phyloP scores from a whole-genome alignment of 768 basidiomycete genomes.

The Russula sp. region DNA sequence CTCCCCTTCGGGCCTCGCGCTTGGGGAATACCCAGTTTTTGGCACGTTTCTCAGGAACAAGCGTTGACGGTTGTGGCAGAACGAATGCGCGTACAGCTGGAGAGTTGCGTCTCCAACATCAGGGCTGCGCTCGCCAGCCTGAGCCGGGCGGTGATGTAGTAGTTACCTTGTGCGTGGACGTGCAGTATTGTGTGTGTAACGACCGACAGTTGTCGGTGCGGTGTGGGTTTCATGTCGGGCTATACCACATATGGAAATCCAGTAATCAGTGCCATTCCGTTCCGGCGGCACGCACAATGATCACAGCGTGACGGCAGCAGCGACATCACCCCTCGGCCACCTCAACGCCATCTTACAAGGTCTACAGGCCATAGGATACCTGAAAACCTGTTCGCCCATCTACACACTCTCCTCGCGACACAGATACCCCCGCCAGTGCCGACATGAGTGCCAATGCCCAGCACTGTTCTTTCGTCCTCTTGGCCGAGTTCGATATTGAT shows the following conservation, averaged over 20 bases:
- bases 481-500: conserved; percentile 99
- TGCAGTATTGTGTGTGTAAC: neutral
- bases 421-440: neutral
- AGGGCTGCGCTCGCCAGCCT: conserved; percentile 9
- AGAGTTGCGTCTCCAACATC: conserved; percentile 17
- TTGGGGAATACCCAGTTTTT: neutral
- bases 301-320: neutral
- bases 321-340: no score
- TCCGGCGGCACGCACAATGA: neutral
- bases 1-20: no score
- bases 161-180: no score
- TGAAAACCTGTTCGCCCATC: neutral
- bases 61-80: conserved; percentile 1
- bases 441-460: conserved; percentile 56
- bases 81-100: conserved; percentile 15
- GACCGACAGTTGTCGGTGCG: neutral
- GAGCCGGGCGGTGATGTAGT: conserved; percentile 14
- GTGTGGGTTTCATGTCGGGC: neutral
- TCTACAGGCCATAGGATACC: neutral
- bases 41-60: neutral
- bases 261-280: neutral
- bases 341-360: no score
- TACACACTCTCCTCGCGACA: neutral
- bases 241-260: conserved; percentile 4
- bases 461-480: conserved; percentile 86